Evolutionary conservation across 129 eudicot species (phyloP).

Genomic region (Daucus carota): DH1_v3.0 NC_030382.2:25948001-25948500

Average conservation of each 20-base stretch:
- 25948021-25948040: slow-evolving; percentile 19
- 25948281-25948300: slow-evolving; percentile 20
- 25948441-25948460: slow-evolving; percentile 16
- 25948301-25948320: slow-evolving; percentile 10
- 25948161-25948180: slow-evolving; percentile 27
- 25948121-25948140: slow-evolving; percentile 11
- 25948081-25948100: slow-evolving; percentile 17
- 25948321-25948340: slow-evolving; percentile 13
- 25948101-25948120: slow-evolving; percentile 23
- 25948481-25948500: slow-evolving; percentile 16
- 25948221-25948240: slow-evolving; percentile 91
- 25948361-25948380: slow-evolving; percentile 16
- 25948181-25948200: slow-evolving; percentile 33
- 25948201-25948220: slow-evolving; percentile 60
- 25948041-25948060: slow-evolving; percentile 19
- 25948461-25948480: slow-evolving; percentile 23
- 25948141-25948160: slow-evolving; percentile 16
- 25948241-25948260: slow-evolving; percentile 90
- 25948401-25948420: slow-evolving; percentile 13
- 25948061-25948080: slow-evolving; percentile 14
- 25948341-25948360: slow-evolving; percentile 17
- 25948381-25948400: not conserved
- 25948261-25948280: slow-evolving; percentile 44
- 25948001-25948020: slow-evolving; percentile 14
- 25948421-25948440: slow-evolving; percentile 14